Evolutionary conservation across 768 basidiomycete genomes (phyloP).

Genomic region (Imleria badia): DNA sequence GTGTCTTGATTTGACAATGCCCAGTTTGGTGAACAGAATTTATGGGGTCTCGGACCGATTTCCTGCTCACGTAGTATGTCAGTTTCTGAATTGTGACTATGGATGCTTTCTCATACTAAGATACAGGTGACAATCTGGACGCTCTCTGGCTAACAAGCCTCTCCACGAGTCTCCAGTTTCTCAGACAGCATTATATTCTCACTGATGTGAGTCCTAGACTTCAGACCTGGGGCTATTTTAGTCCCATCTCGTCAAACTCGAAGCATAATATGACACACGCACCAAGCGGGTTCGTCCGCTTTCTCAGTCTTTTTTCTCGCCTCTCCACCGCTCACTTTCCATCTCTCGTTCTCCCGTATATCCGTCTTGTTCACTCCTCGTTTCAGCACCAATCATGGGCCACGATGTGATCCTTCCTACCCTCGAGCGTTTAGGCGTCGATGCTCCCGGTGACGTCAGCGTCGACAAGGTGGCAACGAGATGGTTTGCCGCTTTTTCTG

Average conservation of each 20-base stretch:
- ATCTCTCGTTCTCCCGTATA: background rate
- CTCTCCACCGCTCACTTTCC: background rate
- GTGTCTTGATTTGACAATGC: background rate
- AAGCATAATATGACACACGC: background rate
- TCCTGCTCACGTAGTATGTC: background rate
- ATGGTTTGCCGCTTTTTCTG: constrained; percentile 30
- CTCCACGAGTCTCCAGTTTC: no score
- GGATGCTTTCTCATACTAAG: no score
- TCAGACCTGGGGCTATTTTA: background rate
- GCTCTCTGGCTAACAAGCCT: background rate
- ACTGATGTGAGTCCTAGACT: no score
- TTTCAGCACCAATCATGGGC: background rate
- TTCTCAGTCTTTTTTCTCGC: background rate
- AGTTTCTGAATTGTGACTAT: no score
- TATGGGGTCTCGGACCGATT: constrained; percentile 10
- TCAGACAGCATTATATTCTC: background rate
- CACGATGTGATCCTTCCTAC: constrained; percentile 23
- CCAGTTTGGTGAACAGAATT: constrained; percentile 18
- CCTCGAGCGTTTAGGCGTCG: constrained; percentile 26
- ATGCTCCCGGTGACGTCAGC: constrained; percentile 20
- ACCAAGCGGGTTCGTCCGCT: background rate
- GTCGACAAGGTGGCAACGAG: constrained; percentile 21
- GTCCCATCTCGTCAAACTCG: background rate
- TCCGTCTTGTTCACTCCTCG: no score
- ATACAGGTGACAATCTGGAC: background rate